phyloP scores from a whole-genome alignment of 345 rosid species.

The Euclidium syriacum region DNA sequence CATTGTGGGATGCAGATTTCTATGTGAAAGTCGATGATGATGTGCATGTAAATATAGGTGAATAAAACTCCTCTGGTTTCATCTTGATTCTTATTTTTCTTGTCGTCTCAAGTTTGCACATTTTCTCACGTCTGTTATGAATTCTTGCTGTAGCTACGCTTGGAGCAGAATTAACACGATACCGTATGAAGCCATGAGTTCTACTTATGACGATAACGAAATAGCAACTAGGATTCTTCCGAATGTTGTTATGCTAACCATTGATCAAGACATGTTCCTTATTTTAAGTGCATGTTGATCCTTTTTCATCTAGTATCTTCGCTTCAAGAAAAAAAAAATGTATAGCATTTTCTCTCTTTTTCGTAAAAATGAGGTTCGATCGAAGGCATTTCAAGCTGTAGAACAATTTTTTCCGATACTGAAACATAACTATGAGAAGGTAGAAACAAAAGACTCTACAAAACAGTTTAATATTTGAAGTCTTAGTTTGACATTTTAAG shows the following conservation, averaged over 20 bases:
- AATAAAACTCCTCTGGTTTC: not conserved
- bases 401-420: constrained; percentile 87
- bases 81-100: not conserved
- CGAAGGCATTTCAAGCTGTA: constrained; percentile 95
- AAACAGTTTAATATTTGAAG: not conserved
- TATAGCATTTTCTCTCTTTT: constrained; percentile 21
- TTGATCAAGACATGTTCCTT: constrained; percentile 87
- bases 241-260: constrained; percentile 73
- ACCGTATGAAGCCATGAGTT: constrained; percentile 81
- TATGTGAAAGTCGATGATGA: constrained; percentile 97
- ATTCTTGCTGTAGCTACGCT: constrained; percentile 71
- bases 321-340: not conserved
- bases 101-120: not conserved
- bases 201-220: constrained; percentile 80
- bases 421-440: constrained; percentile 83
- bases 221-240: constrained; percentile 95
- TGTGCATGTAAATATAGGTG: constrained; percentile 97
- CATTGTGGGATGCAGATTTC: constrained; percentile 96
- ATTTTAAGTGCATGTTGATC: not conserved
- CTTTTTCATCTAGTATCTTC: not conserved
- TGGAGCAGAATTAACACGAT: constrained; percentile 72
- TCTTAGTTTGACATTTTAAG: not conserved
- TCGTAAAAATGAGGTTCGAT: constrained; percentile 74
- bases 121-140: not conserved
- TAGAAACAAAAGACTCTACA: constrained; percentile 16